Conservation (phyloP, 768 basidiomycete species). For the Rhodotorula toruloides region DNA sequence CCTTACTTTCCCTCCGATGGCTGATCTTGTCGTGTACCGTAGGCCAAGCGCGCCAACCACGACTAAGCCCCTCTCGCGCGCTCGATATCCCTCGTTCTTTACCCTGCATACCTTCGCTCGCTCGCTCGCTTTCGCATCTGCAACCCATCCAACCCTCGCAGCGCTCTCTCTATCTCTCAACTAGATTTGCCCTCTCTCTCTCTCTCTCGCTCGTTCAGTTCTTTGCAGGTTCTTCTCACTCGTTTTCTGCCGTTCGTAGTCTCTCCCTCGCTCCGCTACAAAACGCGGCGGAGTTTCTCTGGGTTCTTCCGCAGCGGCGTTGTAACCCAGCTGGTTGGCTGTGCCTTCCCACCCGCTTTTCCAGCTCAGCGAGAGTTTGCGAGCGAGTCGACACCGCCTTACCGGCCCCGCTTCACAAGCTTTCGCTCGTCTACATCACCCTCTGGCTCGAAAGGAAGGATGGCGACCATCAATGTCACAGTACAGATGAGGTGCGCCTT, state of each 20-base stretch:
- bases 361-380: too few relatives aligned
- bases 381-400: too few relatives aligned
- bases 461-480: slow-evolving; percentile 31
- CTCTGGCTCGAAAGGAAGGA: background rate
- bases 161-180: background rate
- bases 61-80: slow-evolving; percentile 10
- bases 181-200: background rate
- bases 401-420: background rate
- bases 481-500: slow-evolving; percentile 42
- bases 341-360: too few relatives aligned
- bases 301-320: too few relatives aligned
- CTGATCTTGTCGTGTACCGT: background rate
- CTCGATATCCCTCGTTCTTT: background rate
- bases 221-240: too few relatives aligned
- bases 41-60: slow-evolving; percentile 37
- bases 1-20: too few relatives aligned
- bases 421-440: background rate
- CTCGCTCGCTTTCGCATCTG: background rate
- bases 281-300: too few relatives aligned
- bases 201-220: background rate
- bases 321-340: too few relatives aligned
- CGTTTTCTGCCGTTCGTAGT: background rate
- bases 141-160: background rate
- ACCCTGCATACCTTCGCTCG: background rate
- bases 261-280: background rate